Base-by-base conservation (phyloP, 108 stramenopile species). In the Craspedostauros australis region DNA sequence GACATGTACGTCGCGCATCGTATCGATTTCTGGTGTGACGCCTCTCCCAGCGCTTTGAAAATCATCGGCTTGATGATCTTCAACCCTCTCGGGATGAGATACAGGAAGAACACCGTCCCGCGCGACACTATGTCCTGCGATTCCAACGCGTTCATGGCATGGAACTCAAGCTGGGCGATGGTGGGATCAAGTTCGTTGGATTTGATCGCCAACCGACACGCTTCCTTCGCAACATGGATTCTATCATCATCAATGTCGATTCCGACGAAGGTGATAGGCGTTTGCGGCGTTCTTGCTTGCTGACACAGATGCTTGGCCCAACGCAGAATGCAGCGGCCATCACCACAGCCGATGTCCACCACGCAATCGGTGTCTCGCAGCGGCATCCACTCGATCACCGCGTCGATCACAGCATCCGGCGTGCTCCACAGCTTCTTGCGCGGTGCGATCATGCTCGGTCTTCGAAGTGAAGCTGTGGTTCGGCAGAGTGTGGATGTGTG, bases 311-410 rank as follows among this genome's bases (percentile, higher is more conserved):
- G 21, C 39, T 27, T 46, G 31, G 84, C 83, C 86, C 82, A 80
- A 19, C 69, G 73, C 23, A 88, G 46, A 3, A 93, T 47, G 2
- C 86, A 71, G 22, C 84, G 62, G 14, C 82, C 91, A 64, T 93
- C 91, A 8, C 91, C 91, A 58, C 91, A 93, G 22, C 91, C 91
- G 48, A 93, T 64, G 50, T 93, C 91, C 43, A 73, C 77, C 11
- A 93, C 67, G 5, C 16, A 18, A 60, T 80, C 79, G 19, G 43
- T 38, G 4, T 43, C 8, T 27, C 52, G 12, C 33, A 68, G 33
- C 2, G 41, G 52, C 2, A 64, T 60, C 69, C 64, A 62, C 28
- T 62, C 57, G 14, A 67, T 34, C 18, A 72, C 65, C 16, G 63
- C 49, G 46, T 76, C 79, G 23, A 89, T 61, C 38, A 67, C 84